Evolutionary conservation across 768 basidiomycete genomes (phyloP).

Genomic region (Boletus huronensis): DNA sequence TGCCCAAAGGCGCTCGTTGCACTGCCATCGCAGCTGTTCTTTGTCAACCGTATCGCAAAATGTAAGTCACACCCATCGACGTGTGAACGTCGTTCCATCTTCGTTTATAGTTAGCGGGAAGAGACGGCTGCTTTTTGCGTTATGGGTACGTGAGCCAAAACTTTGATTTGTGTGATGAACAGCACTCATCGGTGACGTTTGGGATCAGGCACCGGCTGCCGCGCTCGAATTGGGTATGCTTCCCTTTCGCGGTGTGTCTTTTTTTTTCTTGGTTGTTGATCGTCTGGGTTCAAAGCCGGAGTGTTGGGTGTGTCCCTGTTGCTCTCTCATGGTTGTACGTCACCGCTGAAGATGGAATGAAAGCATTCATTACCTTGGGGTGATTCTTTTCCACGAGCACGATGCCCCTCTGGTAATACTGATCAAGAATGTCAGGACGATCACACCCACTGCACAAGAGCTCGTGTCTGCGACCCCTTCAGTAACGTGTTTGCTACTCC

Average conservation of each 20-base stretch:
- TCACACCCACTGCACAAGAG: constrained; percentile 9
- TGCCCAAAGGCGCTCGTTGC: constrained; percentile 9
- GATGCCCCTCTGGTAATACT: neutral
- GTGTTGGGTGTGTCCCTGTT: constrained; percentile 7
- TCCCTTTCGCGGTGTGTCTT: neutral
- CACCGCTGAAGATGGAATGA: neutral
- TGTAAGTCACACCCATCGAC: constrained; percentile 8
- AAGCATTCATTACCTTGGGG: constrained; percentile 14
- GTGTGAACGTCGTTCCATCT: neutral
- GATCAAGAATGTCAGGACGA: constrained; percentile 5
- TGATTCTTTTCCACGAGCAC: neutral
- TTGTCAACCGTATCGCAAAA: constrained; percentile 17
- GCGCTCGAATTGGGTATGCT: constrained; percentile 14
- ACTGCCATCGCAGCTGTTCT: constrained; percentile 19
- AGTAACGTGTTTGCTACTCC: neutral
- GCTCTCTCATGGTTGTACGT: neutral
- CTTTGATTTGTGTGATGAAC: neutral
- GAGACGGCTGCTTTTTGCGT: constrained; percentile 7
- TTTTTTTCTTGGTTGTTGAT: neutral
- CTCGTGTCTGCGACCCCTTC: constrained; percentile 7
- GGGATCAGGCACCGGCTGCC: constrained; percentile 13
- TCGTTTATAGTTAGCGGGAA: constrained; percentile 13
- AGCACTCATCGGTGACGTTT: constrained; percentile 5
- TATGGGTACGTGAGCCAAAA: constrained; percentile 13
- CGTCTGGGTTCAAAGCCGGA: constrained; percentile 6